Base-by-base conservation (phyloP, 2,329 filamentous ascomycete genomes). In the Penicillium hordei region DNA sequence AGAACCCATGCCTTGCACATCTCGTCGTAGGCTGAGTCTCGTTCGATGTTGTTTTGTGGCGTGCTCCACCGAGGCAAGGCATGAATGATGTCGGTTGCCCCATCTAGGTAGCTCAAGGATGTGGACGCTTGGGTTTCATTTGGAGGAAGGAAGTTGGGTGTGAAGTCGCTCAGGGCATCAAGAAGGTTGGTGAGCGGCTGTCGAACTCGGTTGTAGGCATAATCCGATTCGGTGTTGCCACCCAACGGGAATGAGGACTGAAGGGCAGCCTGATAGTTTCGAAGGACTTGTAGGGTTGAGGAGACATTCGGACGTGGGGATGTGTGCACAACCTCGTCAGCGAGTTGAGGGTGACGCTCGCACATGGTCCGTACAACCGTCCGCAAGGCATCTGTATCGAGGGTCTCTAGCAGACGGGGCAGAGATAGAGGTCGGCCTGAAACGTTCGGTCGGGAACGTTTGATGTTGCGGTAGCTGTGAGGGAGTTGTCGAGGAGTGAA, bases 11-110 rank as follows among this genome's bases (percentile, higher is more conserved):
- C 94, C 69, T 89, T 91, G 27, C 91, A 89, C 62, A 99, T 93
- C 72, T 97, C 94, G 69, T 99, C 93, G 71, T 99, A 99, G 7
- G 93, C 93, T 62, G 91, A 91, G 65, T 96, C 89, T 76, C 97
- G 97, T 79, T 96, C 91, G 67, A 96, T 85, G 64, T 93, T 93
- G 77, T 97, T 89, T 61, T 91, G 86, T 59, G 89, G 89, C 44
- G 87, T 91, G 65, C 94, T 90, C 92, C 93, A 99, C 69, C 96
- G 86, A 3, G 94, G 94, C 43, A 99, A 82, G 39, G 87, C 83
- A 74, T 99, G 93, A 56, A 97, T 89, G 56, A 97, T 86, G 64
- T 93, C 87, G 33, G 94, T 99, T 58, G 90, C 93, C 45, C 89
- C 89, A 65, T 99, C 91, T 25, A 99, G 84, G 70, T 93, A 99